A percentile compares a stretch with the other conserved stretches of the same genome.
phyloP scores from a whole-genome alignment of 73 alveolate genomes.

The Paramecium bursaria region DNA sequence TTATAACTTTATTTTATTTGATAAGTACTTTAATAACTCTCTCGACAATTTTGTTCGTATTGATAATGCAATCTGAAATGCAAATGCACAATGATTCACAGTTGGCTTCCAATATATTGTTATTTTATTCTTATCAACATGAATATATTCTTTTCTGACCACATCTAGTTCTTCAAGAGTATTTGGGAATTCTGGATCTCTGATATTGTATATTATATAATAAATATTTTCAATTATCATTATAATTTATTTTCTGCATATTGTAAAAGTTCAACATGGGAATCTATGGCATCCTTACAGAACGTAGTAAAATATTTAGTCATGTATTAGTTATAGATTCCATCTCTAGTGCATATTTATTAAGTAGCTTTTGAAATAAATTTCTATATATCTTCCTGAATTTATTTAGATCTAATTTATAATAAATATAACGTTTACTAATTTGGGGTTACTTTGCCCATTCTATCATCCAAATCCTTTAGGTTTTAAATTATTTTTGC shows the following conservation, averaged over 20 bases:
- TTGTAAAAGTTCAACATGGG: too few species aligned
- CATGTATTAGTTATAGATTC: too few species aligned
- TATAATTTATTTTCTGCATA: too few species aligned
- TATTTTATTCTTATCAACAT: slow-evolving; percentile 19
- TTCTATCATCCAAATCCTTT: slow-evolving; percentile 34
- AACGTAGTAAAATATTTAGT: too few species aligned
- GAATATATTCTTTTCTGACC: slow-evolving; percentile 63
- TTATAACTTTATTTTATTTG: slow-evolving; percentile 45
- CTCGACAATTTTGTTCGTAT: slow-evolving; percentile 62
- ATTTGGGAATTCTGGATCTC: slow-evolving; percentile 73
- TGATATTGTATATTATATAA: slow-evolving; percentile 64
- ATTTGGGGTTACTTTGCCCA: slow-evolving; percentile 10
- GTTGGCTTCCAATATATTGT: slow-evolving; percentile 73
- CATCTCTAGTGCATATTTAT: too few species aligned
- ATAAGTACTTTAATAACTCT: slow-evolving; percentile 30
- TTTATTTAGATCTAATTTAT: too few species aligned
- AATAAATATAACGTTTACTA: slow-evolving; percentile 45
- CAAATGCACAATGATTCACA: slow-evolving; percentile 72
- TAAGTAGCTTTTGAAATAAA: too few species aligned
- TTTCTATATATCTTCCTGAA: too few species aligned
- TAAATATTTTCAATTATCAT: slow-evolving; percentile 54
- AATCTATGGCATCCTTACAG: too few species aligned
- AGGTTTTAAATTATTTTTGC: background rate
- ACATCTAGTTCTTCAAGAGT: slow-evolving; percentile 65
- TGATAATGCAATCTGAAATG: slow-evolving; percentile 72